phyloP scores from a whole-genome alignment of 371 early-diverging fungal genomes.

The Gilbertella persicaria region DNA sequence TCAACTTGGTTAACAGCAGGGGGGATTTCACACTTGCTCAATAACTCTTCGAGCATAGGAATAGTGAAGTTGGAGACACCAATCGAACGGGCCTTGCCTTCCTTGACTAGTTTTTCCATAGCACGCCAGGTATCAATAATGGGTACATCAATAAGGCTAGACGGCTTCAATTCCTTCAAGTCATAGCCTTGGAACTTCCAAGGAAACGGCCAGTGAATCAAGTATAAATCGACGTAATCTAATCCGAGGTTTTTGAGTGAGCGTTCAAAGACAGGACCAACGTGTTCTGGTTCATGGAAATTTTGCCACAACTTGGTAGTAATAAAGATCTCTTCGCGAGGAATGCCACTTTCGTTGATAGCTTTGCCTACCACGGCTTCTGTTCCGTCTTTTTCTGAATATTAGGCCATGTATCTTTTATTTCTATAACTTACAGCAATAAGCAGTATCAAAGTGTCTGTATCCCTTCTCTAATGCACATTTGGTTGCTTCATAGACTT shows the following conservation, averaged over 20 bases:
- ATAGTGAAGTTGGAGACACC: slow-evolving; percentile 72
- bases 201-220: slow-evolving; percentile 64
- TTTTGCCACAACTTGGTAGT: slow-evolving; percentile 92
- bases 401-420: neutral
- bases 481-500: slow-evolving; percentile 44
- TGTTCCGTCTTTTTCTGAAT: slow-evolving; percentile 29
- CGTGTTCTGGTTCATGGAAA: slow-evolving; percentile 55
- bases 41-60: slow-evolving; percentile 67
- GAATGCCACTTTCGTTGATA: slow-evolving; percentile 54
- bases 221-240: slow-evolving; percentile 89
- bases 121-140: slow-evolving; percentile 73
- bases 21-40: slow-evolving; percentile 65
- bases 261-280: slow-evolving; percentile 47
- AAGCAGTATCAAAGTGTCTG: slow-evolving; percentile 50
- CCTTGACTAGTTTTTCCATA: slow-evolving; percentile 69
- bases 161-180: slow-evolving; percentile 18
- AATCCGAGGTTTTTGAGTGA: slow-evolving; percentile 73
- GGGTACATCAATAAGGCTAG: slow-evolving; percentile 44
- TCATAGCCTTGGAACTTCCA: slow-evolving; percentile 41
- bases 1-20: slow-evolving; percentile 87
- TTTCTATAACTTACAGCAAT: slow-evolving; percentile 25
- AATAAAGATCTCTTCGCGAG: slow-evolving; percentile 77
- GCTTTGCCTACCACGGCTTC: slow-evolving; percentile 82
- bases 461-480: slow-evolving; percentile 41
- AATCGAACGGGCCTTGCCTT: slow-evolving; percentile 62